These are phyloP conservation scores for Metarhizium sp. DNA, from an alignment of 2,329 filamentous ascomycete genomes.

Conservation along the genomic window DNA sequence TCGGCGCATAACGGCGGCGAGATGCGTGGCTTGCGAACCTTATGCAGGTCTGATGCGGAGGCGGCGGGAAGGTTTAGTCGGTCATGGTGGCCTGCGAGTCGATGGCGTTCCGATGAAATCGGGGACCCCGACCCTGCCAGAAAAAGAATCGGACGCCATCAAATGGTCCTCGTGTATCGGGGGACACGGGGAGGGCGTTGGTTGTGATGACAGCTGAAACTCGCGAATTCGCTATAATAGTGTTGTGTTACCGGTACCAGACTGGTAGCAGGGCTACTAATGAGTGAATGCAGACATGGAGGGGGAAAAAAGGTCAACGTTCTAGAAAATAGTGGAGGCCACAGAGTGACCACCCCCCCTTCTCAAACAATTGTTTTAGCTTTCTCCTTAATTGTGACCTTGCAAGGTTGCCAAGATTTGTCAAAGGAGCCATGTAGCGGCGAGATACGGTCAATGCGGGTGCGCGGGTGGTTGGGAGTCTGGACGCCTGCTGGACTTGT, in stretches of 20 bases:
- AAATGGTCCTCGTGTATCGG: no score
- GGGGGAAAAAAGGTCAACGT: not conserved
- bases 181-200: no score
- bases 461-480: not conserved
- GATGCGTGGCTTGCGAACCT: not conserved
- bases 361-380: not conserved
- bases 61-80: not conserved
- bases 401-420: not conserved
- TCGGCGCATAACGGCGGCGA: constrained; percentile 1
- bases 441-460: constrained; percentile 1
- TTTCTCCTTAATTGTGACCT: not conserved
- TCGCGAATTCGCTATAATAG: no score
- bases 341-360: not conserved
- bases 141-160: no score
- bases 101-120: no score
- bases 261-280: not conserved
- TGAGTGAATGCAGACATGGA: not conserved
- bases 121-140: no score
- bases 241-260: no score
- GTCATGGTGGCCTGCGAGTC: no score
- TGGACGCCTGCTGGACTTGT: not conserved
- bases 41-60: constrained; percentile 2
- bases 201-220: no score
- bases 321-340: not conserved
- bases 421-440: not conserved